Base-by-base conservation (phyloP, 352 stramenopile species). In the Elongisporangium anandrum region DNA sequence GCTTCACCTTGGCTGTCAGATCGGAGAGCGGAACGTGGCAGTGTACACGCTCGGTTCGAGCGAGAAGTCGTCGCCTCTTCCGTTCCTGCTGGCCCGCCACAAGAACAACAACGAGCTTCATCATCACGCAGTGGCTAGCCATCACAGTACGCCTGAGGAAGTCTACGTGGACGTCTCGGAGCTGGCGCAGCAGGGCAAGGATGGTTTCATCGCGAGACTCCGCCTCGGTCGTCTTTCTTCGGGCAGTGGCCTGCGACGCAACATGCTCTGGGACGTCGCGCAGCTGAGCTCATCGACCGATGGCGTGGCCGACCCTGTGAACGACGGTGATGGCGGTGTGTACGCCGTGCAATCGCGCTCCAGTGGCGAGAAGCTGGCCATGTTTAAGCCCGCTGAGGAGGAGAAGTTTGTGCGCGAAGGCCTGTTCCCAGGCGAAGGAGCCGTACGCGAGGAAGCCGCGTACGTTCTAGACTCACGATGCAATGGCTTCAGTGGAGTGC, bases 311-410 rank as follows among this genome's bases (percentile, higher is more conserved):
- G 74, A 90, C 24, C 70, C 68, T 6, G 69, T 91, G 34, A 67
- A 52, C 20, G 83, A 91, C 71, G 81, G 79, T 4, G 77, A 86
- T 47, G 83, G 83, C 3, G 83, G 83, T 3, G 83, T 91, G 17
- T 93, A 93, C 53, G 75, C 84, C 20, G 73, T 93, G 3, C 75
- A 85, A 49, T 90, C 78, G 55, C 72, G 75, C 24, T 77, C 74
- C 1, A 89, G 77, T 26, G 82, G 81, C 12, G 64, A 83, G 54
- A 94, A 92, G 50, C 60, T 94, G n/a, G 84, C 80, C 12, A 80
- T 94, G 56, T 94, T 92, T 60, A 94, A 94, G 53, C 84, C 84
- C 21, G 76, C 74, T 13, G 82, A 92, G 53, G 84, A 94, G 59
- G 84, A 94, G 26, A 83, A 73, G 51, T 92, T 94, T 54, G 77